phyloP scores from a whole-genome alignment of 108 stramenopile genomes.

The Mayamaea pseudoterrestris region DNA sequence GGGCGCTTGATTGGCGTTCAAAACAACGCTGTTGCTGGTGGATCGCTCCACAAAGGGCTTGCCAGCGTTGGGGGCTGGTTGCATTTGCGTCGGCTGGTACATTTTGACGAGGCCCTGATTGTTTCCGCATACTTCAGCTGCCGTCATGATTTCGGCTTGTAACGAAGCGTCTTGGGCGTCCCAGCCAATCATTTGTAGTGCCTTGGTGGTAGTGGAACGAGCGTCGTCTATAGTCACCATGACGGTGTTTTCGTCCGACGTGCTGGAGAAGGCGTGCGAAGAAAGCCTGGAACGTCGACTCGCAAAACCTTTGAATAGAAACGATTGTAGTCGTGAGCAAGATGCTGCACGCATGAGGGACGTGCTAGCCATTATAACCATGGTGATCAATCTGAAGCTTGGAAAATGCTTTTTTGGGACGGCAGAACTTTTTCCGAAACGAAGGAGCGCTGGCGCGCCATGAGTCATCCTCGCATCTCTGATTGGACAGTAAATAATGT shows the following conservation, averaged over 20 bases:
- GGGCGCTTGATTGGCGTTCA: constrained; percentile 24
- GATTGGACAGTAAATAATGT: too few relatives aligned
- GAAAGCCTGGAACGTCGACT: too few relatives aligned
- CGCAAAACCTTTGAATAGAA: too few relatives aligned
- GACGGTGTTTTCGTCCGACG: background rate
- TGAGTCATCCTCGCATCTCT: too few relatives aligned
- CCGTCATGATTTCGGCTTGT: constrained; percentile 22
- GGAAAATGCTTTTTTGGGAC: too few relatives aligned
- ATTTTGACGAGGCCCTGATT: constrained; percentile 33
- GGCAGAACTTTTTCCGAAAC: too few relatives aligned
- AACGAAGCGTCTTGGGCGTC: constrained; percentile 15
- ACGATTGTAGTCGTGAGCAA: too few relatives aligned
- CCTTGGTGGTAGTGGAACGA: constrained; percentile 5
- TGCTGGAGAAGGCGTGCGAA: too few relatives aligned
- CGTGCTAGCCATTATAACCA: too few relatives aligned
- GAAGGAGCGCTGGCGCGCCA: too few relatives aligned
- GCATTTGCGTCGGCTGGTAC: constrained; percentile 22
- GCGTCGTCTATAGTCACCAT: constrained; percentile 15
- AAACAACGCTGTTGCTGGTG: constrained; percentile 11
- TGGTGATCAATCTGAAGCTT: too few relatives aligned
- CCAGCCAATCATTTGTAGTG: constrained; percentile 19
- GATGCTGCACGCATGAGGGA: too few relatives aligned
- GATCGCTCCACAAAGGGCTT: constrained; percentile 16
- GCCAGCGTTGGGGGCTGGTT: constrained; percentile 12
- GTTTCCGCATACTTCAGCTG: constrained; percentile 23